These are phyloP conservation scores for Thraustotheca clavata DNA, from an alignment of 352 stramenopile genomes.

Conservation along the genomic window DNA sequence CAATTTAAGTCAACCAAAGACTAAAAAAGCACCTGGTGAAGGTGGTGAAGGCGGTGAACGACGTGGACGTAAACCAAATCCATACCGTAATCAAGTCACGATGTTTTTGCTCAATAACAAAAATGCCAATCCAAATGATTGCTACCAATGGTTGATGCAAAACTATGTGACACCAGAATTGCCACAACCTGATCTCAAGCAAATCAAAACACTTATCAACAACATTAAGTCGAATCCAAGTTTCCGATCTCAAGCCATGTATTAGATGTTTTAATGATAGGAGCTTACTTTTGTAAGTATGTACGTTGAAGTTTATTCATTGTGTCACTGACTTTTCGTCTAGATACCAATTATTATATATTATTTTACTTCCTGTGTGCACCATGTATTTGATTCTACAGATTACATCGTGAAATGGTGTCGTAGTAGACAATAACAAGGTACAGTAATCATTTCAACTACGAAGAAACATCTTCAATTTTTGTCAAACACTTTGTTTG, in stretches of 20 bases:
- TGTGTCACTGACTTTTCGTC: too few species aligned
- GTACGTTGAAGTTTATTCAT: too few species aligned
- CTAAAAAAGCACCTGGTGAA: constrained; percentile 12
- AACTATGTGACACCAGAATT: constrained; percentile 21
- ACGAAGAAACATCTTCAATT: too few species aligned
- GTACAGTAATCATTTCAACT: too few species aligned
- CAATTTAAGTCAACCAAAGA: constrained; percentile 21
- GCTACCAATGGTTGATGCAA: constrained; percentile 22
- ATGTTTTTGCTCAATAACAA: constrained; percentile 23
- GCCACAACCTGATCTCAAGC: constrained; percentile 19
- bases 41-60: constrained; percentile 16
- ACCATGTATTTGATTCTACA: neutral
- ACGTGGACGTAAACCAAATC: constrained; percentile 19
- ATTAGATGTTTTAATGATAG: constrained; percentile 10
- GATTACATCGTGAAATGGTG: too few species aligned
- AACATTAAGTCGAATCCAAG: constrained; percentile 23
- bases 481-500: too few species aligned
- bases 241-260: constrained; percentile 21
- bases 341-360: neutral
- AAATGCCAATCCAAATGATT: constrained; percentile 22
- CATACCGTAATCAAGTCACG: constrained; percentile 18
- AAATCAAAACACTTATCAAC: constrained; percentile 23
- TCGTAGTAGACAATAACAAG: too few species aligned
- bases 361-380: neutral
- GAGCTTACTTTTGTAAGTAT: too few species aligned